phyloP scores from a whole-genome alignment of 257 asterid species.

The Scutellaria galericulata region DNA sequence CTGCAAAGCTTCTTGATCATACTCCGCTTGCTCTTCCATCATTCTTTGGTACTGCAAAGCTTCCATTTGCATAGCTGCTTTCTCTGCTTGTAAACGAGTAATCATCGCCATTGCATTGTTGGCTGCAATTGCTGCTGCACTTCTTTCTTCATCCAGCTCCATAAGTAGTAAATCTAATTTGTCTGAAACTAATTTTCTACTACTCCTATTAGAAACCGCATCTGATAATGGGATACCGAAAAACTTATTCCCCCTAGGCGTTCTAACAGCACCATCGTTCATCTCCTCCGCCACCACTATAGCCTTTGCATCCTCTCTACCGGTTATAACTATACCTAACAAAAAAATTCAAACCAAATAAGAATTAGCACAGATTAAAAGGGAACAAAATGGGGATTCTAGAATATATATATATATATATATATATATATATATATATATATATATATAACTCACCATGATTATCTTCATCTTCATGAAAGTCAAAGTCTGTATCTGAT shows the following conservation, averaged over 20 bases:
- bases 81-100: conserved; percentile 82
- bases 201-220: conserved; percentile 47
- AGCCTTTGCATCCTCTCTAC: conserved; percentile 47
- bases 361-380: background rate
- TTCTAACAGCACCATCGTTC: conserved; percentile 46
- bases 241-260: conserved; percentile 59
- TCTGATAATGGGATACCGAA: conserved; percentile 69
- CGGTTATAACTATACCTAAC: conserved; percentile 25
- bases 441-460: conserved; percentile 42
- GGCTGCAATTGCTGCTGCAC: conserved; percentile 86
- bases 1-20: conserved; percentile 82
- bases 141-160: conserved; percentile 94
- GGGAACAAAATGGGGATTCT: background rate
- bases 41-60: conserved; percentile 83
- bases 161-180: conserved; percentile 44
- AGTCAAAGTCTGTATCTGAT: conserved; percentile 47
- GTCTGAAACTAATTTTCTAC: conserved; percentile 40
- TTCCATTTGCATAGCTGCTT: conserved; percentile 88
- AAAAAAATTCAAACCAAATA: background rate
- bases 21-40: conserved; percentile 95
- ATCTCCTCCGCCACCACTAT: conserved; percentile 51
- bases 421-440: too few species aligned
- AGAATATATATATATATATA: background rate
- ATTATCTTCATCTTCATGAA: conserved; percentile 54
- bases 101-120: conserved; percentile 98